Percentiles rank a stretch among this genome's conserved stretches.
These are phyloP conservation scores for Mucor mucedo DNA, from an alignment of 371 early-diverging fungal genomes.

Conservation along the genomic window DNA sequence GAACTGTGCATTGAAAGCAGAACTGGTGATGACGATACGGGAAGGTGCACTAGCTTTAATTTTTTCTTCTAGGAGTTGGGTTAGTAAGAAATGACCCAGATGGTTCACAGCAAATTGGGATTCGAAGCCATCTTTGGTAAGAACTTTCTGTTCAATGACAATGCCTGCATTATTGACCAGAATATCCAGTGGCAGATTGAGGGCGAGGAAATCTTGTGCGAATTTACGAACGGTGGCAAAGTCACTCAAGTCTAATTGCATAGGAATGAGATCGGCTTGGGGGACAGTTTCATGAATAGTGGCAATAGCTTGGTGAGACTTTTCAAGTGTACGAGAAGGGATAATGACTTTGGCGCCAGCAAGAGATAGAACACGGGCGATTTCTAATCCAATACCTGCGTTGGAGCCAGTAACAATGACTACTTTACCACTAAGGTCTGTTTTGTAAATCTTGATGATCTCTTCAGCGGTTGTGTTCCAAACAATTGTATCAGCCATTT, in stretches of 20 bases:
- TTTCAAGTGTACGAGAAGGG: slow-evolving; percentile 54
- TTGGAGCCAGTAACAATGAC: slow-evolving; percentile 76
- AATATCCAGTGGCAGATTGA: slow-evolving; percentile 55
- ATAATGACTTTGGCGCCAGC: slow-evolving; percentile 35
- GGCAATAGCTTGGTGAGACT: slow-evolving; percentile 46
- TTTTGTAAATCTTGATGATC: background rate
- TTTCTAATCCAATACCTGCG: slow-evolving; percentile 45
- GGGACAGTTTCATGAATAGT: slow-evolving; percentile 48
- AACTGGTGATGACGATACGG: slow-evolving; percentile 60
- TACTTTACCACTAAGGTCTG: slow-evolving; percentile 63
- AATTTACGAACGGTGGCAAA: slow-evolving; percentile 52
- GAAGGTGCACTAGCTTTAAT: slow-evolving; percentile 54
- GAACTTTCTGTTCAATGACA: slow-evolving; percentile 59
- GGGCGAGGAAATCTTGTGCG: slow-evolving; percentile 47
- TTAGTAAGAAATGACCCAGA: slow-evolving; percentile 73
- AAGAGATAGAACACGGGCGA: slow-evolving; percentile 1
- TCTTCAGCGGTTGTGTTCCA: background rate
- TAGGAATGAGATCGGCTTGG: slow-evolving; percentile 46
- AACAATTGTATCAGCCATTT: no score
- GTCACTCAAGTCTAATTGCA: slow-evolving; percentile 61
- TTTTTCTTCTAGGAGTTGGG: slow-evolving; percentile 58
- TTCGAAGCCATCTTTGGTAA: slow-evolving; percentile 63
- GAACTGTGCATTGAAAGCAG: slow-evolving; percentile 37
- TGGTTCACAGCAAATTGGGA: slow-evolving; percentile 60
- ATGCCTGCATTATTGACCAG: slow-evolving; percentile 64